Conservation (phyloP, 2,329 filamentous ascomycete genomes). For the Penicillium expansum region DNA sequence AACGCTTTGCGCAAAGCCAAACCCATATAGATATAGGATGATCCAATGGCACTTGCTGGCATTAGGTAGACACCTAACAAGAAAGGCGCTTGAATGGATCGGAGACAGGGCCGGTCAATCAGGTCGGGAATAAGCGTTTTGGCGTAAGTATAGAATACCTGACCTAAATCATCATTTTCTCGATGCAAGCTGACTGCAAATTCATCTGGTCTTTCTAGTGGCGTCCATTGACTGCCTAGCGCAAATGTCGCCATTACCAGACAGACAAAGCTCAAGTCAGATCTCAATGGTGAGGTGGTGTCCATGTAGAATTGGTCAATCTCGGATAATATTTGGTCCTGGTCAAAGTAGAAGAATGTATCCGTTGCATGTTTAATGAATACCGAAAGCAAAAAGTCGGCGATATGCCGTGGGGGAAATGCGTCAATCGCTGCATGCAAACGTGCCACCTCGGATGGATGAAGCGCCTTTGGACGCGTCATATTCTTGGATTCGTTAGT, state of each 20-base stretch:
- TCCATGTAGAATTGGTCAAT: constrained; percentile 17
- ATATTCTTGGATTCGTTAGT: constrained; percentile 4
- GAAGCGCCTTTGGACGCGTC: constrained; percentile 3
- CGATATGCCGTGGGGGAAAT: constrained; percentile 16
- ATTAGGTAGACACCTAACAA: constrained; percentile 38
- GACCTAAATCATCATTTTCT: constrained; percentile 27
- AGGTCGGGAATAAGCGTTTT: constrained; percentile 33
- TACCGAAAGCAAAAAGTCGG: constrained; percentile 17
- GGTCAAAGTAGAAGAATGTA: constrained; percentile 22
- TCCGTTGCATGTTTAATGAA: constrained; percentile 22
- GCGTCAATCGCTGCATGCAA: constrained; percentile 8
- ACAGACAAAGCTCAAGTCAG: constrained; percentile 17
- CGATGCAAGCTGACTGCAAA: neutral
- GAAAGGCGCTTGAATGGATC: constrained; percentile 35
- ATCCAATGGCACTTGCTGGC: constrained; percentile 35
- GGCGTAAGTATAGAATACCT: constrained; percentile 32
- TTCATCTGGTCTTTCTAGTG: constrained; percentile 27
- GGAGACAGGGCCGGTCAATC: constrained; percentile 33
- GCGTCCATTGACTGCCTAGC: constrained; percentile 38
- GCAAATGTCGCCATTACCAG: constrained; percentile 23
- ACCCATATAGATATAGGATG: constrained; percentile 41
- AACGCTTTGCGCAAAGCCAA: constrained; percentile 54
- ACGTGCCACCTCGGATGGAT: constrained; percentile 8
- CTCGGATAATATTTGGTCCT: constrained; percentile 13
- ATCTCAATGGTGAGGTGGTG: constrained; percentile 7